These are phyloP conservation scores for Acanthamoeba royreba DNA, from an alignment of 208 protist genomes.

Conservation along the genomic window DNA sequence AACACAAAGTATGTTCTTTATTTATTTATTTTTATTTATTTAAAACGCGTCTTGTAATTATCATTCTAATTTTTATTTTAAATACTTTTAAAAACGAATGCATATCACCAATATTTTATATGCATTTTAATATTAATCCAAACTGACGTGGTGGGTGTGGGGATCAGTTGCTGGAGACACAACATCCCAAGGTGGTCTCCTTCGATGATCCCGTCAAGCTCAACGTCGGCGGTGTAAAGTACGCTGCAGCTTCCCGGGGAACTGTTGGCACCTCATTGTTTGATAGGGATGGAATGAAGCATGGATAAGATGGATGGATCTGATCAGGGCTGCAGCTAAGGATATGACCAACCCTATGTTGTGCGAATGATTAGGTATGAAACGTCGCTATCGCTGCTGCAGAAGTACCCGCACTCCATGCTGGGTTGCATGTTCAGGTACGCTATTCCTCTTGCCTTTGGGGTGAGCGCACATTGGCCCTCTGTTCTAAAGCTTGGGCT, in stretches of 20 bases:
- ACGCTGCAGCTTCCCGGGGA: not conserved
- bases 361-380: not conserved
- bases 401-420: constrained; percentile 18
- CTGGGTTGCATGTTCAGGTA: not conserved
- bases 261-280: not conserved
- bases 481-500: too few relatives aligned
- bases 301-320: too few relatives aligned
- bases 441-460: not conserved
- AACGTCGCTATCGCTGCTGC: not conserved
- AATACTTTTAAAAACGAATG: not conserved
- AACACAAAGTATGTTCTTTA: not conserved
- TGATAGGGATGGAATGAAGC: too few relatives aligned
- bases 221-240: not conserved
- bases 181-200: not conserved
- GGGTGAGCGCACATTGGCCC: not conserved
- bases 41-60: too few relatives aligned
- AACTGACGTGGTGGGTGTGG: not conserved
- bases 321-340: too few relatives aligned
- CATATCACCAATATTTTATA: not conserved
- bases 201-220: not conserved
- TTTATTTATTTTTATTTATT: not conserved
- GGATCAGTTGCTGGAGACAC: not conserved
- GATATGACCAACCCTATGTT: too few relatives aligned
- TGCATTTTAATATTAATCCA: not conserved
- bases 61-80: too few relatives aligned